A percentile compares a stretch with the other conserved stretches of the same genome.
These are phyloP conservation scores for Alternaria sp. DNA, from an alignment of 2,329 filamentous ascomycete species.

Conservation along the genomic window DNA sequence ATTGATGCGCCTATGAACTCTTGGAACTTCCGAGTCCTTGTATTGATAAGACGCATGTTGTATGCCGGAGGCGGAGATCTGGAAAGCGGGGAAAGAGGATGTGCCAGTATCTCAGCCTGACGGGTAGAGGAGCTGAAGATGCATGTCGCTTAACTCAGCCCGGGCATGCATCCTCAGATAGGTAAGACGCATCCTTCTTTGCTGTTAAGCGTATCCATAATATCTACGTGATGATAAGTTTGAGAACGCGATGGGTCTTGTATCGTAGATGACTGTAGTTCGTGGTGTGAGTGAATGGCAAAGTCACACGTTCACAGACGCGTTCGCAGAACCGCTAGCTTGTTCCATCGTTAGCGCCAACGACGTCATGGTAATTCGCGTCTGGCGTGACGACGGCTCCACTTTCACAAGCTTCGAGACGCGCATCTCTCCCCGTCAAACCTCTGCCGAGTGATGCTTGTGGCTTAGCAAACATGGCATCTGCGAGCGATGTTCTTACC, in stretches of 20 bases:
- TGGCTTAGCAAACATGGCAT: conserved; percentile 37
- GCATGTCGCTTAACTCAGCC: not conserved
- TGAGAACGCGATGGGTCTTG: not conserved
- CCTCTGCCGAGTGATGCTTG: conserved; percentile 18
- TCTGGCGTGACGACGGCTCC: conserved; percentile 5
- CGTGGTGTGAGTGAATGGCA: not conserved
- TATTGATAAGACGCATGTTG: conserved; percentile 4
- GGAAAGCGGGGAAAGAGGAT: not conserved
- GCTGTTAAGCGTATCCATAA: not conserved
- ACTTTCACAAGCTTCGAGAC: conserved; percentile 14
- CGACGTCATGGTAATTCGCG: conserved; percentile 15
- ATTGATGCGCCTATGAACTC: not conserved
- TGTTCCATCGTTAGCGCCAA: not conserved
- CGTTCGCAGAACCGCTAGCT: not conserved
- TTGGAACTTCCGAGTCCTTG: not conserved
- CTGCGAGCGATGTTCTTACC: conserved; percentile 43
- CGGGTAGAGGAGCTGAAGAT: not conserved
- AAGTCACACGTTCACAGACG: not conserved
- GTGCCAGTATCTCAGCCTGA: not conserved
- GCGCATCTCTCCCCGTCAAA: conserved; percentile 2
- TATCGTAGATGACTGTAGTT: not conserved
- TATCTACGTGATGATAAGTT: not conserved
- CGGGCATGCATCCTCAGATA: not conserved
- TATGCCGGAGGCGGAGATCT: too few relatives aligned
- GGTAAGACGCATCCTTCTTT: not conserved